Percentiles rank a stretch among this genome's conserved stretches.
Conservation (phyloP, 768 basidiomycete genomes). For the Pulveroboletus sp. region DNA sequence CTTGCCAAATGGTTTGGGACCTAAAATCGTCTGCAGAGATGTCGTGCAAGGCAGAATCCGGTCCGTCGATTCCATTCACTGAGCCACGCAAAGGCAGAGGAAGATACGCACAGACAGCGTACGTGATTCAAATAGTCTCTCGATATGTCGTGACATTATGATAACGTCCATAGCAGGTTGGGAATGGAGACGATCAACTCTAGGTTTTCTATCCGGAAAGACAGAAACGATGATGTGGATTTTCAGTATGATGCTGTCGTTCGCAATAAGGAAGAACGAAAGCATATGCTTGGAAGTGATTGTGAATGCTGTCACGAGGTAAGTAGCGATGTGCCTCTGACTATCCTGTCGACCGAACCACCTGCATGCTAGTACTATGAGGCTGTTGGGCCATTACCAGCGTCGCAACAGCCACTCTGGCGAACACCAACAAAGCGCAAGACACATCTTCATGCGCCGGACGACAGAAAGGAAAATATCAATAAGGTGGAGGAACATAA, state of each 20-base stretch:
- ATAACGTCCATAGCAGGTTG: conserved; percentile 9
- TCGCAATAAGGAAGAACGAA: conserved; percentile 57
- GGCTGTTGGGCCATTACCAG: conserved; percentile 68
- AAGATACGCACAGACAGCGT: conserved; percentile 48
- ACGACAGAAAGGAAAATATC: conserved; percentile 28
- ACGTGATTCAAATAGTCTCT: conserved; percentile 11
- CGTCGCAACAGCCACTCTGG: conserved; percentile 70
- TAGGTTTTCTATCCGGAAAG: conserved; percentile 60
- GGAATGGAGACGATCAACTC: conserved; percentile 52
- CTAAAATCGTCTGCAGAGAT: conserved; percentile 8
- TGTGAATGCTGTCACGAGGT: conserved; percentile 83
- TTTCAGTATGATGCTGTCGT: conserved; percentile 78
- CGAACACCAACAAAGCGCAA: conserved; percentile 49
- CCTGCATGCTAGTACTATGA: conserved; percentile 62
- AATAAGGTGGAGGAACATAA: conserved; percentile 49
- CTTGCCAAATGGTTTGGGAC: background rate
- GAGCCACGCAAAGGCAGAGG: conserved; percentile 49
- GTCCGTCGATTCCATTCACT: conserved; percentile 7
- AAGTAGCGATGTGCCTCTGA: conserved; percentile 17
- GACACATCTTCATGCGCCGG: background rate
- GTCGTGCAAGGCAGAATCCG: conserved; percentile 9
- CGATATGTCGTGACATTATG: background rate
- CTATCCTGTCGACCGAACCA: background rate
- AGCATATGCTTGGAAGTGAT: conserved; percentile 65
- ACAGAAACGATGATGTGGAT: conserved; percentile 56